Evolutionary conservation across 257 asterid species (phyloP).

Genomic region (Paraleonurus japonicus): DNA sequence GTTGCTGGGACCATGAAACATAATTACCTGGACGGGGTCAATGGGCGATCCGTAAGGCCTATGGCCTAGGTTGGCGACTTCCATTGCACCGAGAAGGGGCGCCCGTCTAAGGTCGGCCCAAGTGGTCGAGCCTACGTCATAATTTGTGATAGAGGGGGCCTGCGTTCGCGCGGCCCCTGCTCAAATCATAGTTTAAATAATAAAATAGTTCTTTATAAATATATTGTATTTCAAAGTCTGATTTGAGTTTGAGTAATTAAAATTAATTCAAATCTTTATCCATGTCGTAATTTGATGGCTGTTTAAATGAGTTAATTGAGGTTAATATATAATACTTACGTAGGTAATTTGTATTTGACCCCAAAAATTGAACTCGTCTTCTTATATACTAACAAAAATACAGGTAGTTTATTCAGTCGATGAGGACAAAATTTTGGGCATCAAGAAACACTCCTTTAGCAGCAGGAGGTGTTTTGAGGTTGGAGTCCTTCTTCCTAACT

Average conservation of each 20-base stretch:
- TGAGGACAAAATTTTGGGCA: constrained; percentile 18
- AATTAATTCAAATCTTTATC: too few relatives aligned
- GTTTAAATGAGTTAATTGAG: too few relatives aligned
- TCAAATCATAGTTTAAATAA: neutral
- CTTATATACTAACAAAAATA: neutral
- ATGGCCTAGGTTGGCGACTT: constrained; percentile 46
- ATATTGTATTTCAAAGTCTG: too few relatives aligned
- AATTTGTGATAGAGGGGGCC: constrained; percentile 35
- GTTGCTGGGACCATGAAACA: rapidly evolving
- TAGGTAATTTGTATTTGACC: neutral
- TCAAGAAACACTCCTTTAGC: constrained; percentile 13
- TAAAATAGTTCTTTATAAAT: too few relatives aligned
- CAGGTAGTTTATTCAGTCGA: neutral
- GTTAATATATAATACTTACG: too few relatives aligned
- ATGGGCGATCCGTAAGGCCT: constrained; percentile 30
- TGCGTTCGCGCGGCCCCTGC: too few relatives aligned
- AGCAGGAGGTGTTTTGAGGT: neutral
- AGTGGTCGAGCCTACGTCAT: constrained; percentile 36
- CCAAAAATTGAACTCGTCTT: neutral
- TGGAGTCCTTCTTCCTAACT: constrained; percentile 27
- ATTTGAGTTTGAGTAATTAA: too few relatives aligned
- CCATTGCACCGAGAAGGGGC: constrained; percentile 39
- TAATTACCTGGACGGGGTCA: constrained; percentile 50
- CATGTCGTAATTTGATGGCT: too few relatives aligned
- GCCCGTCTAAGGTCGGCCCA: constrained; percentile 33